These are phyloP conservation scores for Clarireedia paspali DNA, from an alignment of 2,329 filamentous ascomycete species.

Conservation along the genomic window DNA sequence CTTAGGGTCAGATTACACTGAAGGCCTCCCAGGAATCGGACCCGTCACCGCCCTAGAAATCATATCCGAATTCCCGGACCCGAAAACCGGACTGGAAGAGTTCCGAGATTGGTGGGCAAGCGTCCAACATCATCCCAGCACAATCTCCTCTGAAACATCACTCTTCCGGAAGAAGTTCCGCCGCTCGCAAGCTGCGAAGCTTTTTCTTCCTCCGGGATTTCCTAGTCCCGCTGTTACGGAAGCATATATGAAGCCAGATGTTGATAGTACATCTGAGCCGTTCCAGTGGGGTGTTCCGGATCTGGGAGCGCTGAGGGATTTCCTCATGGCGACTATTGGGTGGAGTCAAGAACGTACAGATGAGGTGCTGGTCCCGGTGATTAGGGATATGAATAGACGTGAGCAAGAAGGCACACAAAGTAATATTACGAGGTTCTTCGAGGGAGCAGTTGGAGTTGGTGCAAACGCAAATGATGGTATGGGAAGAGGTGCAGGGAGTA, in stretches of 20 bases:
- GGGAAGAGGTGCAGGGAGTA: constrained; percentile 55
- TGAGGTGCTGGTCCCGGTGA: constrained; percentile 91
- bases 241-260: constrained; percentile 80
- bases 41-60: constrained; percentile 94
- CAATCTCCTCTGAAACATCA: constrained; percentile 51
- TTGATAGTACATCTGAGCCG: constrained; percentile 66
- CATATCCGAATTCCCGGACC: constrained; percentile 72
- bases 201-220: constrained; percentile 77
- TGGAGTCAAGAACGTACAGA: constrained; percentile 91
- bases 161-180: constrained; percentile 82
- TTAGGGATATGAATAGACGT: constrained; percentile 87
- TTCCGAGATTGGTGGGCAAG: constrained; percentile 86
- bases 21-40: constrained; percentile 82
- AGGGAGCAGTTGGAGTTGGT: constrained; percentile 63
- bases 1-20: constrained; percentile 89
- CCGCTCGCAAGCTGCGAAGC: constrained; percentile 67
- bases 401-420: constrained; percentile 86
- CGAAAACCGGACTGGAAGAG: constrained; percentile 48
- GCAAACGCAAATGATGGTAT: constrained; percentile 55
- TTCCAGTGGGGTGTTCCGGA: constrained; percentile 98
- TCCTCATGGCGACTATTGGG: constrained; percentile 85
- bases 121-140: constrained; percentile 55
- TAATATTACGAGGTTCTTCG: constrained; percentile 92
- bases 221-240: constrained; percentile 70
- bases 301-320: constrained; percentile 72